Base-by-base conservation (phyloP, 768 basidiomycete genomes). In the Tulasnella sp. region DNA sequence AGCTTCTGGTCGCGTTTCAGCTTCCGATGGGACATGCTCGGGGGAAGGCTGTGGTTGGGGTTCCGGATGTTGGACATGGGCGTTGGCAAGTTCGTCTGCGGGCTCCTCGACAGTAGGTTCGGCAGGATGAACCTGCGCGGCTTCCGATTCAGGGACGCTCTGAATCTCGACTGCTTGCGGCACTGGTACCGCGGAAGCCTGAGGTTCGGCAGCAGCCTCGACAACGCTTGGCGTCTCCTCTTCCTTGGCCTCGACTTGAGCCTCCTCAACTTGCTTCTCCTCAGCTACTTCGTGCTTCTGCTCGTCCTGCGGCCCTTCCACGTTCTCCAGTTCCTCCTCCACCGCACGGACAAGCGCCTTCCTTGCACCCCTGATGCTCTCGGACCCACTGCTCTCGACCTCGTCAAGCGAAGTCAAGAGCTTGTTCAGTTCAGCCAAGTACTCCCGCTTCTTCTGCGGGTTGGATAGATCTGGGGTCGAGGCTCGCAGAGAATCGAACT, bases 371-470 rank as follows among this genome's bases (percentile, higher is more conserved):
- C 93, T 85, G 7, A 95, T 88, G 0, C 84, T 85, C 81, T 84
- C 84, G 74, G 90, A 87, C 0, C 93, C 93, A 81, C 87, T 88
- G 81, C 90, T 92, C 82, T 92, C 89, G 31, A 94, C 88, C 0
- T 88, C 89, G 82, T 94, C 93, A 14, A 94, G 88, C 81, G 87
- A 87, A 73, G 89, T 87, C n/a, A 94, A 87, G 18, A 94, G 84
- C 62, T 89, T 89, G 78, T 89, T 89, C 44, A 94, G 87, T 71
- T 87, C 86, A 81, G 93, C 89, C 21, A 87, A 85, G 84, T 93
- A 91, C 21, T 85, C 87, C 84, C 91, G 91, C 31, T 94, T 84
- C 0, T 88, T 84, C 31, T 88, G 90, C 83, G 94, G 94, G 58
- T 83, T 86, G 1, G 88, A 85, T 18, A 90, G 89, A 74, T 86